Conservation (phyloP, 352 stramenopile species). For the Phytophthora cryptogea region DNA sequence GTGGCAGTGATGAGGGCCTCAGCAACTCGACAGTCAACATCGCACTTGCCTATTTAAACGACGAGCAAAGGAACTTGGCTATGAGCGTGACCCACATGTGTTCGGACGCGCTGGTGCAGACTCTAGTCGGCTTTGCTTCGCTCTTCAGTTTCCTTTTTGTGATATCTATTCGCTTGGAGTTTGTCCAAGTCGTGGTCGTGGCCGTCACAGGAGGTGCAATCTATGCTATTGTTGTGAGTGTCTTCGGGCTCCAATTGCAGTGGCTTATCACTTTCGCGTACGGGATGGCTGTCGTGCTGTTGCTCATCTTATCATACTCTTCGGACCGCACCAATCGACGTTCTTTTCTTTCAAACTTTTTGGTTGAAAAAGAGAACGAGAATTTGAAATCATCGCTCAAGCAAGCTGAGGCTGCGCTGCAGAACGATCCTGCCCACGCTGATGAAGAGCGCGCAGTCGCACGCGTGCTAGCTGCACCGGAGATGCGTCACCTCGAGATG, state of each 20-base stretch:
- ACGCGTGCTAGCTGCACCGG: conserved; percentile 63
- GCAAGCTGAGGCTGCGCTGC: conserved; percentile 78
- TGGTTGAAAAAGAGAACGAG: conserved; percentile 88
- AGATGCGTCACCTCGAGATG: conserved; percentile 79
- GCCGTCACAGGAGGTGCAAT: conserved; percentile 51
- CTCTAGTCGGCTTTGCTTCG: conserved; percentile 68
- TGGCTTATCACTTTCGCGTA: conserved; percentile 70
- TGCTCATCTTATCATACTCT: conserved; percentile 81
- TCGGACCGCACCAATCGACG: conserved; percentile 79
- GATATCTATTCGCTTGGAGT: conserved; percentile 87
- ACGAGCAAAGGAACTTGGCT: conserved; percentile 40
- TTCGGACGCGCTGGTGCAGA: conserved; percentile 60
- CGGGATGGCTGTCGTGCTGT: conserved; percentile 63
- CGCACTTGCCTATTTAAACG: conserved; percentile 37
- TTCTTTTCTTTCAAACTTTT: conserved; percentile 82
- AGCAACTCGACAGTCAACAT: conserved; percentile 30
- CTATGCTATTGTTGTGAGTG: conserved; percentile 65
- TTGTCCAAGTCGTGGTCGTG: conserved; percentile 86
- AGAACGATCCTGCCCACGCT: conserved; percentile 78
- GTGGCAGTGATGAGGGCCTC: conserved; percentile 4
- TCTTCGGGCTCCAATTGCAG: conserved; percentile 64
- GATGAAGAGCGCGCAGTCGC: conserved; percentile 77
- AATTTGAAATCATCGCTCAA: conserved; percentile 78
- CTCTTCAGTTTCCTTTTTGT: conserved; percentile 86
- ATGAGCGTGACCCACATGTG: conserved; percentile 53